These are phyloP conservation scores for Aethionema arabicum DNA, from an alignment of 345 rosid genomes.

Conservation along the genomic window DNA sequence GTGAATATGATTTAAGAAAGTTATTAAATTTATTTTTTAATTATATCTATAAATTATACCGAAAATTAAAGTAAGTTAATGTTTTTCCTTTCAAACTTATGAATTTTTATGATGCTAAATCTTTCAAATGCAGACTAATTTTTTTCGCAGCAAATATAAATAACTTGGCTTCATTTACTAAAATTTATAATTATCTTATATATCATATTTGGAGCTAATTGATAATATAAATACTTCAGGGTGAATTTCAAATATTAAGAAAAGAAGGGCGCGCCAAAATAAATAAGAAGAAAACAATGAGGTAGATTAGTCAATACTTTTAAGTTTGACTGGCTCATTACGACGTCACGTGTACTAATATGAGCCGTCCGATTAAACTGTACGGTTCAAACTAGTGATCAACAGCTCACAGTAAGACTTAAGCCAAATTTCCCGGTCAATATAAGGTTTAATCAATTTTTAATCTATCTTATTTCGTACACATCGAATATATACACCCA, in stretches of 20 bases:
- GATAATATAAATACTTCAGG: neutral
- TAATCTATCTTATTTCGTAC: too few species aligned
- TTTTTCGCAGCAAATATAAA: too few species aligned
- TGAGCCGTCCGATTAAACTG: slow-evolving; percentile 20
- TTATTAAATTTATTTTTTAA: too few species aligned
- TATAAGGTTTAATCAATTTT: too few species aligned
- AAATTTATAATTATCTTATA: neutral
- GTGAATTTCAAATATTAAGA: neutral
- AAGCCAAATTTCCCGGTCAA: slow-evolving; percentile 2
- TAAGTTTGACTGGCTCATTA: slow-evolving; percentile 25
- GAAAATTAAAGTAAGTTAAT: too few species aligned
- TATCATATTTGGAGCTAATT: neutral
- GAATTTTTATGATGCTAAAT: too few species aligned
- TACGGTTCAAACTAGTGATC: neutral
- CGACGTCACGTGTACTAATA: slow-evolving; percentile 3
- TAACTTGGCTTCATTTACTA: neutral
- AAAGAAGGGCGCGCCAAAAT: neutral
- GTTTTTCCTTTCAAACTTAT: too few species aligned
- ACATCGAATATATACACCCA: too few species aligned
- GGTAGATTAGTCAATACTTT: slow-evolving; percentile 27
- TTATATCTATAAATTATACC: too few species aligned
- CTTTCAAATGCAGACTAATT: too few species aligned
- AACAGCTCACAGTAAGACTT: slow-evolving; percentile 22
- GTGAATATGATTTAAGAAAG: too few species aligned
- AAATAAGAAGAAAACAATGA: neutral